Percentiles rank a stretch among this genome's conserved stretches.
Evolutionary conservation across 208 protist species (phyloP).

Genomic region (Borovskyia barvae): DNA sequence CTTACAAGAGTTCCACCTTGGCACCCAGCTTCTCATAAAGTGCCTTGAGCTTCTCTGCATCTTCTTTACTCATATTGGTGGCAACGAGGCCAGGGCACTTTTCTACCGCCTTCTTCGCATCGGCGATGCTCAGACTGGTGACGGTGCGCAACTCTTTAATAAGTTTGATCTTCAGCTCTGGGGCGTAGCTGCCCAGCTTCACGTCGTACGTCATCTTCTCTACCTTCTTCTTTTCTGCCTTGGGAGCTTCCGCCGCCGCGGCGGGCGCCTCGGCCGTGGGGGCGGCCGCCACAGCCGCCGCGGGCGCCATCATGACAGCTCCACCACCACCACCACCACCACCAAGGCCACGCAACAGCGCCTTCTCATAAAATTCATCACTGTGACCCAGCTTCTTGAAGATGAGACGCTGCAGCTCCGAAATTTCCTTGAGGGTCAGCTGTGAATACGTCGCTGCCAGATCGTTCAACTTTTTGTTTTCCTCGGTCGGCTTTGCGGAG

Average conservation of each 20-base stretch:
- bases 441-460: conserved; percentile 77
- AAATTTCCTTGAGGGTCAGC: conserved; percentile 85
- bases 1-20: conserved; percentile 85
- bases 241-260: conserved; percentile 45
- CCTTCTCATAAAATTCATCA: conserved; percentile 91
- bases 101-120: conserved; percentile 89
- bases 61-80: conserved; percentile 83
- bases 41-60: conserved; percentile 88
- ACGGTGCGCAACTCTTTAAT: conserved; percentile 91
- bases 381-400: conserved; percentile 91
- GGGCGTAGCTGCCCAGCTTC: conserved; percentile 81
- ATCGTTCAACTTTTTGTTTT: conserved; percentile 67
- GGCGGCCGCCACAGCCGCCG: conserved; percentile 22
- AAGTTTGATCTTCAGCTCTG: conserved; percentile 89
- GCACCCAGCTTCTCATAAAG: conserved; percentile 89
- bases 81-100: conserved; percentile 88
- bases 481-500: conserved; percentile 21
- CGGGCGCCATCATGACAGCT: conserved; percentile 20
- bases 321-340: conserved; percentile 71
- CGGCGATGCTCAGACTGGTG: conserved; percentile 80
- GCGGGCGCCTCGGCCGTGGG: conserved; percentile 32
- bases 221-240: conserved; percentile 90
- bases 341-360: conserved; percentile 77
- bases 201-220: conserved; percentile 89
- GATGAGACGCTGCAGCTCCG: conserved; percentile 83